phyloP scores from a whole-genome alignment of 352 stramenopile genomes.

The Phytophthora pistaciae region DNA sequence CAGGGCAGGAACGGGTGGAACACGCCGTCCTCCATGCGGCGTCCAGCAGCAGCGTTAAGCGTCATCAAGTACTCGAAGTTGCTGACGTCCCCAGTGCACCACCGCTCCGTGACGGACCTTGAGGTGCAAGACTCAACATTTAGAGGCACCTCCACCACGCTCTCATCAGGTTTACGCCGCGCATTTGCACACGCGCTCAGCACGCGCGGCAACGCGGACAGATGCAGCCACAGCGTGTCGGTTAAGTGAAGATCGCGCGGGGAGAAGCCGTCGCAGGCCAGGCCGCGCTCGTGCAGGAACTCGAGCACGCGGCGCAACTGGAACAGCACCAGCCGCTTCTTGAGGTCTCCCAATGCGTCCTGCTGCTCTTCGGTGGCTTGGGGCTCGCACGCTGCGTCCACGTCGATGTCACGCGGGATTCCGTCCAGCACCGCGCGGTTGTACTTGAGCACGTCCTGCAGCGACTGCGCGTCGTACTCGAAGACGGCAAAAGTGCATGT shows the following conservation, averaged over 20 bases:
- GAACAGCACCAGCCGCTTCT: conserved; percentile 77
- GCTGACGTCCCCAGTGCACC: conserved; percentile 88
- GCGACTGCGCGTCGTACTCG: conserved; percentile 72
- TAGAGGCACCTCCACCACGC: conserved; percentile 8
- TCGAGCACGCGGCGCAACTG: conserved; percentile 59
- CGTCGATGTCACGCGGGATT: conserved; percentile 18
- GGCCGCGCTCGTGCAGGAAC: conserved; percentile 51
- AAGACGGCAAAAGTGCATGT: conserved; percentile 56
- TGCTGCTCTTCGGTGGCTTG: conserved; percentile 22
- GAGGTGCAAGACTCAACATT: conserved; percentile 24
- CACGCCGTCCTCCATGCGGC: conserved; percentile 74
- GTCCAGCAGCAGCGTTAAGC: conserved; percentile 91
- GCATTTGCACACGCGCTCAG: conserved; percentile 13
- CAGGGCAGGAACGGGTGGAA: conserved; percentile 97
- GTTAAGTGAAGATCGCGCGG: conserved; percentile 56
- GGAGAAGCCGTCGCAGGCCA: conserved; percentile 54
- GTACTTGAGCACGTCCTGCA: conserved; percentile 79
- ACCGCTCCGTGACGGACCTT: conserved; percentile 83
- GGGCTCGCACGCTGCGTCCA: conserved; percentile 23
- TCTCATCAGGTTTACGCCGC: not conserved
- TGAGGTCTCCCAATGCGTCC: conserved; percentile 54
- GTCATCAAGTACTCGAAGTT: conserved; percentile 96
- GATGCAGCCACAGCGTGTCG: conserved; percentile 59
- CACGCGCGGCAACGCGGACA: conserved; percentile 48
- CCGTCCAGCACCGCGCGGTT: conserved; percentile 67